A percentile compares a stretch with the other conserved stretches of the same genome.
Evolutionary conservation across 441 rosid genomes (phyloP).

Genomic region (Pelargonium citronellum): DNA sequence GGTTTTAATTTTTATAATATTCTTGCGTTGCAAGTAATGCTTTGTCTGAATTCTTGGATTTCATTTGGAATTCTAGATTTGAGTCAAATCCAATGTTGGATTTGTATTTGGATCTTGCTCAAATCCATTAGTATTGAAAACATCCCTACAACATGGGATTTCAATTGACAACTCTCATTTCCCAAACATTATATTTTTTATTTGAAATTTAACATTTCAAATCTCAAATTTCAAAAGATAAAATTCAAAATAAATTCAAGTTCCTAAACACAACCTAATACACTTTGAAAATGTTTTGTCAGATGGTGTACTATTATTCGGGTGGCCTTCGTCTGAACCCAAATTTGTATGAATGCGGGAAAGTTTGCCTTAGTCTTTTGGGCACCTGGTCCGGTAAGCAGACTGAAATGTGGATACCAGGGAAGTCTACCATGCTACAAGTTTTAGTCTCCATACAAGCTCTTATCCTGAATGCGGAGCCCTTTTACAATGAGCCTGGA

Average conservation of each 20-base stretch:
- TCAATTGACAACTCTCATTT: no score
- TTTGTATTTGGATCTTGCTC: no score
- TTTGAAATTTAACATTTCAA: no score
- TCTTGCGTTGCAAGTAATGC: slow-evolving; percentile 8
- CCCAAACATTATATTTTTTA: no score
- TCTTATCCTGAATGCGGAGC: slow-evolving; percentile 46
- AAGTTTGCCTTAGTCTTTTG: slow-evolving; percentile 65
- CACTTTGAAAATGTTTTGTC: slow-evolving; percentile 13
- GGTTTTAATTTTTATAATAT: slow-evolving; percentile 6
- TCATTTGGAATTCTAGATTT: no score
- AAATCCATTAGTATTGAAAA: no score
- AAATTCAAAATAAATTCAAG: no score
- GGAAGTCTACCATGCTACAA: slow-evolving; percentile 58
- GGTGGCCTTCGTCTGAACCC: slow-evolving; percentile 64
- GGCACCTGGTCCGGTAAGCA: slow-evolving; percentile 53
- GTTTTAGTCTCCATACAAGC: slow-evolving; percentile 64
- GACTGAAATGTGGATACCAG: slow-evolving; percentile 51
- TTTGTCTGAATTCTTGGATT: no score
- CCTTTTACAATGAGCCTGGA: slow-evolving; percentile 65
- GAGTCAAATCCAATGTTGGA: no score
- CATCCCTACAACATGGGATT: no score
- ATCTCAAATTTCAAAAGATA: no score
- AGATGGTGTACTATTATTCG: slow-evolving; percentile 58
- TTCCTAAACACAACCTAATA: no score
- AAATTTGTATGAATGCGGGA: slow-evolving; percentile 53